These are phyloP conservation scores for Penicillium roqueforti DNA, from an alignment of 495 filamentous ascomycete genomes.

Conservation along the genomic window DNA sequence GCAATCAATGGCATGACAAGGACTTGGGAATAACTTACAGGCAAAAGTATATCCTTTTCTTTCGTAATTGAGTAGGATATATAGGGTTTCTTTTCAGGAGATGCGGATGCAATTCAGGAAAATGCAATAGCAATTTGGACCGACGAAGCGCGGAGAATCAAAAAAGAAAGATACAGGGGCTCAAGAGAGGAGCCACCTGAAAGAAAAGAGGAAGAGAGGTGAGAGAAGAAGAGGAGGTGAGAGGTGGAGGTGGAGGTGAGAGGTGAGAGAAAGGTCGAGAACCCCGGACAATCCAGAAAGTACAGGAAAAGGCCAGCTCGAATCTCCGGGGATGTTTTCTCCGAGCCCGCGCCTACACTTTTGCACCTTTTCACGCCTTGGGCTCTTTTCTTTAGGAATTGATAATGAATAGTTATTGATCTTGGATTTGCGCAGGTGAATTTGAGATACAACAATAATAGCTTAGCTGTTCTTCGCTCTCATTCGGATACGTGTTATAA, in stretches of 20 bases:
- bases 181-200: conserved; percentile 15
- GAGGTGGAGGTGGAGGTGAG: conserved; percentile 15
- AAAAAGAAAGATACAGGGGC: conserved; percentile 16
- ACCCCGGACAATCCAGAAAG: conserved; percentile 24
- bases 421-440: background rate
- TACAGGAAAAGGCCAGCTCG: conserved; percentile 35
- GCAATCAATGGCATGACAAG: background rate
- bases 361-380: background rate
- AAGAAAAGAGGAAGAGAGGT: conserved; percentile 8
- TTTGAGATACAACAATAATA: background rate
- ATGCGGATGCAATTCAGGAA: conserved; percentile 6
- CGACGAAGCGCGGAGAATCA: conserved; percentile 10
- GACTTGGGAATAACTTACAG: background rate
- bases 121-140: conserved; percentile 7
- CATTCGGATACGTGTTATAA: background rate
- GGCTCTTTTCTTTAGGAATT: background rate
- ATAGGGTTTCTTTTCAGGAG: conserved; percentile 4
- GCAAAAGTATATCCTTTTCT: conserved; percentile 4
- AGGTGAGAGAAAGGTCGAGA: conserved; percentile 26
- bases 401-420: background rate
- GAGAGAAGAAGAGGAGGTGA: conserved; percentile 9
- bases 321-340: conserved; percentile 32
- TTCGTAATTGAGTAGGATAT: conserved; percentile 7
- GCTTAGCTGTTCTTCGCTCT: background rate
- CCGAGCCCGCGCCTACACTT: conserved; percentile 15